Conservation (phyloP, 176 grass and related monocot genomes). For the Raddia distichophylla region DNA sequence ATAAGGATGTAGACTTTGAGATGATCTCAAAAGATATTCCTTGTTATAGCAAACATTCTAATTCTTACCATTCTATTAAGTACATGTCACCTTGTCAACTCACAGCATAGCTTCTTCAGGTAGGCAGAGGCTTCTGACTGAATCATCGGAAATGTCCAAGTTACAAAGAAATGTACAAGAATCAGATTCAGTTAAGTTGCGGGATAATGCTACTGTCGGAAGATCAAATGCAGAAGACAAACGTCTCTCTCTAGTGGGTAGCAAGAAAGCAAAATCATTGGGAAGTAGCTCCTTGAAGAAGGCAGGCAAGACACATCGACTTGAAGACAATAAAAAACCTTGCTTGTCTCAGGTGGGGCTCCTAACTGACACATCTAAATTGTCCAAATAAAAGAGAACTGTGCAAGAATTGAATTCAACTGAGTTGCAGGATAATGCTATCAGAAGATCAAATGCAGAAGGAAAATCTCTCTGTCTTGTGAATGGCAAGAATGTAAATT, state of each 20-base stretch:
- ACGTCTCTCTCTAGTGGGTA: slow-evolving; percentile 30
- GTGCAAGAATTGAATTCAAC: not conserved
- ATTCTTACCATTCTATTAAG: not conserved
- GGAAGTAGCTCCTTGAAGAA: slow-evolving; percentile 33
- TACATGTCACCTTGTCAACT: slow-evolving; percentile 35
- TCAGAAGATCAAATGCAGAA: slow-evolving; percentile 24
- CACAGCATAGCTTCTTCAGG: slow-evolving; percentile 40
- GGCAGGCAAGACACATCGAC: slow-evolving; percentile 17
- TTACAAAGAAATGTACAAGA: slow-evolving; percentile 30
- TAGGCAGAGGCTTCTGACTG: slow-evolving; percentile 23
- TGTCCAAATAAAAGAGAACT: too few relatives aligned
- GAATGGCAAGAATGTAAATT: not conserved
- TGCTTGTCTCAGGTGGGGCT: too few relatives aligned
- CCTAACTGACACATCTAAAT: too few relatives aligned
- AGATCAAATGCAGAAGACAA: slow-evolving; percentile 31
- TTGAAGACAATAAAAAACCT: slow-evolving; percentile 6
- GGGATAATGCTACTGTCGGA: not conserved
- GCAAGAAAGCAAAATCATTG: not conserved
- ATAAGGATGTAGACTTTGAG: not conserved
- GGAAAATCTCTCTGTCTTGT: slow-evolving; percentile 36
- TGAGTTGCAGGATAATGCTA: slow-evolving; percentile 26
- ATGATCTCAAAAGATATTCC: not conserved
- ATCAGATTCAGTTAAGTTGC: slow-evolving; percentile 39
- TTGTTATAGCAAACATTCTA: not conserved
- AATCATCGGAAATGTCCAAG: slow-evolving; percentile 20